Evolutionary conservation across 192 early-diverging fungal species (phyloP).

Genomic region (Coemansia sp.): DNA sequence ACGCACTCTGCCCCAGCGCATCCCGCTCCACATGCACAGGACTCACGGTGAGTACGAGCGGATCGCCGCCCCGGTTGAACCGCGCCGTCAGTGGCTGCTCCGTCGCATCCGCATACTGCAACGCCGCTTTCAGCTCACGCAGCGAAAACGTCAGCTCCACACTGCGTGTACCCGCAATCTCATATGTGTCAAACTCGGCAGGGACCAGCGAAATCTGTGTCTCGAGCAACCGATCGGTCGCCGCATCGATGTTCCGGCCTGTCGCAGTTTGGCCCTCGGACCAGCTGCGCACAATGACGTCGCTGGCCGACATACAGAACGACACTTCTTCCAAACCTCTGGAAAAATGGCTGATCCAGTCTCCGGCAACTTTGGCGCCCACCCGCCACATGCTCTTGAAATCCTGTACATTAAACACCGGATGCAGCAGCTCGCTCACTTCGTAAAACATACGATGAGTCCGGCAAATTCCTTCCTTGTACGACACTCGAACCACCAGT

Average conservation of each 20-base stretch:
- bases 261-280: constrained; percentile 24
- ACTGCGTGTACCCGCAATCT: constrained; percentile 15
- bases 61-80: constrained; percentile 44
- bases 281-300: constrained; percentile 46
- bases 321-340: constrained; percentile 50
- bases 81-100: constrained; percentile 39
- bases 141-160: constrained; percentile 52
- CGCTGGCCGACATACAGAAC: constrained; percentile 30
- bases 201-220: constrained; percentile 44
- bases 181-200: constrained; percentile 52
- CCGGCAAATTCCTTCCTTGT: constrained; percentile 47
- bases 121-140: constrained; percentile 47
- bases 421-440: constrained; percentile 43
- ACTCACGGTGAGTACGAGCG: constrained; percentile 41
- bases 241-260: constrained; percentile 14
- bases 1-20: constrained; percentile 3
- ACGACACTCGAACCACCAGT: constrained; percentile 42
- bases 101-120: constrained; percentile 52
- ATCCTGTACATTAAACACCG: constrained; percentile 34
- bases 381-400: constrained; percentile 50
- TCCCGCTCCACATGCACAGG: constrained; percentile 1
- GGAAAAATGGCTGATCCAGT: constrained; percentile 53
- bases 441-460: constrained; percentile 55
- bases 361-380: constrained; percentile 34
- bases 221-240: constrained; percentile 33